Evolutionary conservation across 1,284 basidiomycete genomes (phyloP), one percentile per base, ranked within the genome.

Genomic region (Tylopilus sp.): DNA sequence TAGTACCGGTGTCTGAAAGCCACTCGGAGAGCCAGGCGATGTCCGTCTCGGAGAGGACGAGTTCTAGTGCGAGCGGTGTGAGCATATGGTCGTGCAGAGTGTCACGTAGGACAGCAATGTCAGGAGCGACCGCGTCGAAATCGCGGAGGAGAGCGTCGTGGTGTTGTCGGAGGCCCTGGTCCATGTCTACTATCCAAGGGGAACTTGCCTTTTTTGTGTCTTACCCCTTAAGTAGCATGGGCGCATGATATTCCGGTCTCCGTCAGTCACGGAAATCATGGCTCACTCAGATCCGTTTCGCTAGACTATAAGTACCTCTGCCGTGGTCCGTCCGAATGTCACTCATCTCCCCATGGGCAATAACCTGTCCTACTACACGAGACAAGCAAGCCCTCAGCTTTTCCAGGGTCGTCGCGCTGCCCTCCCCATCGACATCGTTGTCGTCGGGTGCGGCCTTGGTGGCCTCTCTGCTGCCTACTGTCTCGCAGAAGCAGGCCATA

Each of bases 1-100:
- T n/a, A n/a, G n/a, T 69, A 81, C 81, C 68, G 44, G 74, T 76
- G 70, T 88, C 85, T 38, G 72, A 65, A 39, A 86, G 66, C 82
- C 82, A 88, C 59, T 76, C 73, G 36, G 64, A 71, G 21, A 78
- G 76, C 76, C 77, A 79, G 52, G 72, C 67, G 49, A 67, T 67
- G 45, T 74, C 73, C 15, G 71, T 67, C 46, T 69, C 67, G 55
- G 71, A 63, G 44, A 84, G 72, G 26, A 71, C 69, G 19, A 82
- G 70, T 62, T 86, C 82, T 55, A 80, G 74, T 18, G 67, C 67
- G 46, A 86, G 66, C 39, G 76, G 78, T 46, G 82, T 81, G 46
- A 86, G 61, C 29, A 86, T 74, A 40, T 82, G 74, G 30, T 74
- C 62, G 54, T 76, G 71, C 40, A 85, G 58, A 3, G 73, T 78